Conservation (phyloP, 202 grass and related monocot genomes). For the Cymbopogon flexuosus region DNA sequence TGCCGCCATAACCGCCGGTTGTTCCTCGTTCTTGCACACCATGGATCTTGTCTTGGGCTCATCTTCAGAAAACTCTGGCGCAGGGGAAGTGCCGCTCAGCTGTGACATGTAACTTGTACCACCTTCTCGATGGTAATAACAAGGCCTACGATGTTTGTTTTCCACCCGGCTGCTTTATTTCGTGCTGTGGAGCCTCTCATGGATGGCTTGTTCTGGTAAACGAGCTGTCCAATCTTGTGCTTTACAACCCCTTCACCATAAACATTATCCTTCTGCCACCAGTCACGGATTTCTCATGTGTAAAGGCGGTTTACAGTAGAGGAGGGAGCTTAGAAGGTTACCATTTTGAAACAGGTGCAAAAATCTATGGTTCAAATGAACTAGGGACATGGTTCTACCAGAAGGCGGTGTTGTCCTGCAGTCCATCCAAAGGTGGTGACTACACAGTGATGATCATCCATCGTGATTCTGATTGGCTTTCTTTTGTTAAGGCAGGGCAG, state of each 20-base stretch:
- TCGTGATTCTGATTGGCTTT: not conserved
- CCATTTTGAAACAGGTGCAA: not conserved
- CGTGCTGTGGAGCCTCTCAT: conserved; percentile 1
- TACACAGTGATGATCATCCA: not conserved
- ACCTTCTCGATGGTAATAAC: not conserved
- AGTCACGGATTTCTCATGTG: not conserved
- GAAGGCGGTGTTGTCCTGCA: not conserved
- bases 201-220: not conserved
- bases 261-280: not conserved
- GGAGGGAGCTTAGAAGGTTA: not conserved
- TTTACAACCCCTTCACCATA: not conserved
- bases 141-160: not conserved
- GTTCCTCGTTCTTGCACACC: not conserved
- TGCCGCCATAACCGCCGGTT: not conserved
- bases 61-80: not conserved
- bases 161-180: not conserved
- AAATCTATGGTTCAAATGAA: not conserved
- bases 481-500: not conserved
- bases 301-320: not conserved
- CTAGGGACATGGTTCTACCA: not conserved
- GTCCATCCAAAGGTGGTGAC: not conserved
- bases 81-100: not conserved
- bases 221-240: not conserved
- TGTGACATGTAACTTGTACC: not conserved
- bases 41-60: not conserved